phyloP scores from a whole-genome alignment of 2,329 filamentous ascomycete species.

The Drechslerella stenobrocha region DNA sequence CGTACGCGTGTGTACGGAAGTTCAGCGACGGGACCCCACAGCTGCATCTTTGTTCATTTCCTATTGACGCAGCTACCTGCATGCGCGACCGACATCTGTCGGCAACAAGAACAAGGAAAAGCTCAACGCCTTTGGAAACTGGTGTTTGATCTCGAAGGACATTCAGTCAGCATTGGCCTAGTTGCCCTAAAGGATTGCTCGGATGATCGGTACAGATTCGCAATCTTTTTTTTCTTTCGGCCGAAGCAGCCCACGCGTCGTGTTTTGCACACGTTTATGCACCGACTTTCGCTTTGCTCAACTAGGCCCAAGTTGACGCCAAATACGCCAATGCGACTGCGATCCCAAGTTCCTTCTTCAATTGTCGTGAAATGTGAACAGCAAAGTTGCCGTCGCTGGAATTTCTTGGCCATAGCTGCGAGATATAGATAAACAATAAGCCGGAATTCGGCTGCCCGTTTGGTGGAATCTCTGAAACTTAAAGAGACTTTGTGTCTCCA shows the following conservation, averaged over 20 bases:
- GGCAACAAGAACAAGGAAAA: too few species aligned
- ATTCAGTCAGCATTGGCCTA: too few species aligned
- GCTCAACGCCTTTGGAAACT: slow-evolving; percentile 10
- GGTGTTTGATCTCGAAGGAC: too few species aligned
- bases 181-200: too few species aligned
- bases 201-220: too few species aligned
- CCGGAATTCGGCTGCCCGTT: slow-evolving; percentile 23
- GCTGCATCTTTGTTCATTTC: slow-evolving; percentile 45
- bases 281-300: slow-evolving; percentile 24
- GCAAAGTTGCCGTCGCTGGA: slow-evolving; percentile 26
- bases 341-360: background rate
- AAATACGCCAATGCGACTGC: background rate
- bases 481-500: slow-evolving; percentile 7
- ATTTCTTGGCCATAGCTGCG: slow-evolving; percentile 4
- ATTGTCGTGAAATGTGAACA: background rate
- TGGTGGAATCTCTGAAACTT: slow-evolving; percentile 27
- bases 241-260: too few species aligned
- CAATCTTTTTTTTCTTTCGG: too few species aligned
- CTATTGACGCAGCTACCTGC: slow-evolving; percentile 9
- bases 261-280: too few species aligned
- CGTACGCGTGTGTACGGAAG: background rate
- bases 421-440: slow-evolving; percentile 3
- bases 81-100: slow-evolving; percentile 30
- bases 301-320: background rate
- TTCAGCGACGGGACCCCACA: slow-evolving; percentile 12